These are phyloP conservation scores for Meripilus lineatus DNA, from an alignment of 1,284 basidiomycete genomes.

Conservation along the genomic window DNA sequence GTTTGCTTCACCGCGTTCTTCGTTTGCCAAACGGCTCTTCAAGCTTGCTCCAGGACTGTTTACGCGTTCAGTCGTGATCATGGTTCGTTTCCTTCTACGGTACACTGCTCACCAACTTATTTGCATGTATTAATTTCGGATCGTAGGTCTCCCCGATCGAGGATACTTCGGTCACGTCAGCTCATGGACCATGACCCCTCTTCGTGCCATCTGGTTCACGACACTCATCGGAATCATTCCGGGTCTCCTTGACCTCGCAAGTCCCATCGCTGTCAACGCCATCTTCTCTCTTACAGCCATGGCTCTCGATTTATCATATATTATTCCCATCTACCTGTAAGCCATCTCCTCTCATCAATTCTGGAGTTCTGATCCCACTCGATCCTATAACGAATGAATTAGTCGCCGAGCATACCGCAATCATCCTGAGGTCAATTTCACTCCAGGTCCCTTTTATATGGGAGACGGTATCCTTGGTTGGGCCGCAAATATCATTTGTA, in stretches of 20 bases:
- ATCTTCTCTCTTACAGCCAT: slow-evolving; percentile 81
- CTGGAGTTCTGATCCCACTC: background rate
- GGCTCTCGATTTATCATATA: slow-evolving; percentile 66
- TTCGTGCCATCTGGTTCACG: slow-evolving; percentile 80
- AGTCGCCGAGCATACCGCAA: slow-evolving; percentile 53
- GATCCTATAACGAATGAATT: slow-evolving; percentile 4
- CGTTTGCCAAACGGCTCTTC: slow-evolving; percentile 76
- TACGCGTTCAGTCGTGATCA: slow-evolving; percentile 90
- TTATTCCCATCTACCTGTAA: slow-evolving; percentile 65
- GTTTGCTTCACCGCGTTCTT: slow-evolving; percentile 83
- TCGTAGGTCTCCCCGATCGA: slow-evolving; percentile 72
- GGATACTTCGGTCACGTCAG: slow-evolving; percentile 77
- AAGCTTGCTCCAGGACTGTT: slow-evolving; percentile 83
- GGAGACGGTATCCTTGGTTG: slow-evolving; percentile 68
- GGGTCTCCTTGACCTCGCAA: slow-evolving; percentile 73
- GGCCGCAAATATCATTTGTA: slow-evolving; percentile 61
- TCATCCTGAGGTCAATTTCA: slow-evolving; percentile 83
- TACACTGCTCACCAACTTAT: background rate
- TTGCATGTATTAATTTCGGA: slow-evolving; percentile 1
- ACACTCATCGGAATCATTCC: slow-evolving; percentile 69
- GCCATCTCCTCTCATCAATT: slow-evolving; percentile 10
- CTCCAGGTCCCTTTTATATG: slow-evolving; percentile 88
- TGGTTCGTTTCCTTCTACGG: slow-evolving; percentile 32
- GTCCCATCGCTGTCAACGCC: slow-evolving; percentile 74
- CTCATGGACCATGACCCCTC: slow-evolving; percentile 65